Conservation (phyloP, 208 protist species). For the Acanthamoeba castellanii region DNA sequence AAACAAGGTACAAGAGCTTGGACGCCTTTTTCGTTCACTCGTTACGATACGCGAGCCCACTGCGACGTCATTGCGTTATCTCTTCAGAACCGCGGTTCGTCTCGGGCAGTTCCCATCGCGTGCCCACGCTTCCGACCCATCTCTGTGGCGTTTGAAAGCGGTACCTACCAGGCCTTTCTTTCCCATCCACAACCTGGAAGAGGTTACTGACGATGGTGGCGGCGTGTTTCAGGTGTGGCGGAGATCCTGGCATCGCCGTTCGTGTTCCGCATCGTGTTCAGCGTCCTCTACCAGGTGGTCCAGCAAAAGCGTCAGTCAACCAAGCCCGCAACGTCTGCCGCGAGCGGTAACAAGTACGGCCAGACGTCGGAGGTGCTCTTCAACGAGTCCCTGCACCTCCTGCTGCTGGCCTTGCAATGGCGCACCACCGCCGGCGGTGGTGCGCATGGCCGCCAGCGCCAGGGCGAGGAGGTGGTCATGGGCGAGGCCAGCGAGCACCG, state of each 20-base stretch:
- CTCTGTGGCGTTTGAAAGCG: not conserved
- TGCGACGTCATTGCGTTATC: not conserved
- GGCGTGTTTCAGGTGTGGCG: not conserved
- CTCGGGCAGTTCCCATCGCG: not conserved
- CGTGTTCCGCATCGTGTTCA: conserved; percentile 8
- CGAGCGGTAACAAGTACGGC: not conserved
- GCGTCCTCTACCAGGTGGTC: conserved; percentile 41
- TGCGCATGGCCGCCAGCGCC: not conserved
- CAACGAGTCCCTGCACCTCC: conserved; percentile 4
- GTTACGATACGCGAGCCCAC: not conserved
- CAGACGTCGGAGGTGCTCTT: conserved; percentile 26
- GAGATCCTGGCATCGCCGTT: conserved; percentile 13
- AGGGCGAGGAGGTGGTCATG: not conserved
- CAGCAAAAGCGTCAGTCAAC: not conserved
- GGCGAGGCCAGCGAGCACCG: not conserved
- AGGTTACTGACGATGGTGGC: not conserved
- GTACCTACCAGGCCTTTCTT: not conserved
- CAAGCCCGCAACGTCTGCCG: not conserved
- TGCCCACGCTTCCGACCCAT: conserved; percentile 38
- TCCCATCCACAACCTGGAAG: not conserved
- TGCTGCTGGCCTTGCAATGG: conserved; percentile 24
- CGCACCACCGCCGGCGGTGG: not conserved
- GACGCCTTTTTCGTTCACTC: not conserved
- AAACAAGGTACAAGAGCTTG: not conserved
- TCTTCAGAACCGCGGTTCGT: not conserved